Conservation (phyloP, 306 rosid genomes). For the Vachellia pachyceras region DNA sequence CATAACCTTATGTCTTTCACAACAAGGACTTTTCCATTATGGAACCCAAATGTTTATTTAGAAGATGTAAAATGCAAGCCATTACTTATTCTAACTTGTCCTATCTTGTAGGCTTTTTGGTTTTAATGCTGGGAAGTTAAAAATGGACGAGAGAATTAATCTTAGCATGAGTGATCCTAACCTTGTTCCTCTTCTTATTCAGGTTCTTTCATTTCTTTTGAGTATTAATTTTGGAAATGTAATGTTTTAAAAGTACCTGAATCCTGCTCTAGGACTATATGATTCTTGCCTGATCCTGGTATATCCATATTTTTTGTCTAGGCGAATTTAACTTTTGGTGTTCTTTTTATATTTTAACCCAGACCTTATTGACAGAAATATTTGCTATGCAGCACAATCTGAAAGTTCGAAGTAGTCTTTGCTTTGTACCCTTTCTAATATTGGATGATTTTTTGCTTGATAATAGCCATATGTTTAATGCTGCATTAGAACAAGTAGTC, state of each 20-base stretch:
- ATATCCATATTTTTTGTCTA: slow-evolving; percentile 27
- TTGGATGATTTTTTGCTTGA: slow-evolving; percentile 18
- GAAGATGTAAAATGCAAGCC: slow-evolving; percentile 18
- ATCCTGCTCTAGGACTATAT: slow-evolving; percentile 10
- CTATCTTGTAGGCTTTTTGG: slow-evolving; percentile 78
- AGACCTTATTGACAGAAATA: background rate
- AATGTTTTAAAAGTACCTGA: slow-evolving; percentile 10
- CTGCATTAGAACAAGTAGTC: slow-evolving; percentile 14
- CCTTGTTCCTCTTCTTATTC: slow-evolving; percentile 90
- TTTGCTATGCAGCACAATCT: slow-evolving; percentile 23
- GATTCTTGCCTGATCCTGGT: slow-evolving; percentile 19
- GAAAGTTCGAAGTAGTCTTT: slow-evolving; percentile 24
- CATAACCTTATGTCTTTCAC: slow-evolving; percentile 9
- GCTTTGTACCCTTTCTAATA: background rate
- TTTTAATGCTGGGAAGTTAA: slow-evolving; percentile 78
- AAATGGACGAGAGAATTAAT: slow-evolving; percentile 81
- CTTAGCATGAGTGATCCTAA: slow-evolving; percentile 98
- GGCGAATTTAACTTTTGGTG: slow-evolving; percentile 1
- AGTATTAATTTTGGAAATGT: slow-evolving; percentile 23
- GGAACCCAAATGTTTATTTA: slow-evolving; percentile 12
- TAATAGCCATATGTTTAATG: background rate
- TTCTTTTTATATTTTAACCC: slow-evolving; percentile 10
- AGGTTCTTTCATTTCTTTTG: slow-evolving; percentile 56
- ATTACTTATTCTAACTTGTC: slow-evolving; percentile 25
- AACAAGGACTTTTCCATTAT: slow-evolving; percentile 15